phyloP scores from a whole-genome alignment of 352 stramenopile species.

The Chrysophaeum taylorii region DNA sequence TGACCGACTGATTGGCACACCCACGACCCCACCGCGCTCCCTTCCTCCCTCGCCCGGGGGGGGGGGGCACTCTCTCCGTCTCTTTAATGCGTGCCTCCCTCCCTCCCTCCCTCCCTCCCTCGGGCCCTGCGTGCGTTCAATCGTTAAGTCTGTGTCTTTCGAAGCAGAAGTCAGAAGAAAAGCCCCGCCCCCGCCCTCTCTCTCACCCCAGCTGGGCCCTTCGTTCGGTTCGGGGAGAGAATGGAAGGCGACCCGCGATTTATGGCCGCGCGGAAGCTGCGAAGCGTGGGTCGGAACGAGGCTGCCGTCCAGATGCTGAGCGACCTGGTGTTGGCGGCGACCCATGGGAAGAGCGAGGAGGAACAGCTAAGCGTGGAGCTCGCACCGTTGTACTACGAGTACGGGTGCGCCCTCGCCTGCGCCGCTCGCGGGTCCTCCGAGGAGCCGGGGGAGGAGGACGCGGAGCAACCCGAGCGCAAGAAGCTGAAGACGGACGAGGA shows the following conservation, averaged over 20 bases:
- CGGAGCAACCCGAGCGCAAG: neutral
- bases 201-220: too few species aligned
- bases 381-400: conserved; percentile 3
- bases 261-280: neutral
- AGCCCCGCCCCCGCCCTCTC: too few species aligned
- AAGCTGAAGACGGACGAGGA: neutral
- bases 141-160: too few species aligned
- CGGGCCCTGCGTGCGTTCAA: too few species aligned
- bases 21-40: too few species aligned
- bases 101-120: too few species aligned
- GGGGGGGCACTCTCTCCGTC: too few species aligned
- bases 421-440: neutral
- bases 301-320: neutral
- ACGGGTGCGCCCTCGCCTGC: neutral
- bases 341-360: neutral
- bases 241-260: neutral
- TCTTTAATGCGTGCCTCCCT: too few species aligned
- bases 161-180: too few species aligned
- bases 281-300: neutral
- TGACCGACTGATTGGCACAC: too few species aligned
- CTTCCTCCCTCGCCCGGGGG: too few species aligned
- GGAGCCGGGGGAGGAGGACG: neutral
- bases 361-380: neutral
- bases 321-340: neutral
- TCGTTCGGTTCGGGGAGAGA: too few species aligned